Base-by-base conservation (phyloP, 2,329 filamentous ascomycete species). In the Aurifilum marmelostoma region DNA sequence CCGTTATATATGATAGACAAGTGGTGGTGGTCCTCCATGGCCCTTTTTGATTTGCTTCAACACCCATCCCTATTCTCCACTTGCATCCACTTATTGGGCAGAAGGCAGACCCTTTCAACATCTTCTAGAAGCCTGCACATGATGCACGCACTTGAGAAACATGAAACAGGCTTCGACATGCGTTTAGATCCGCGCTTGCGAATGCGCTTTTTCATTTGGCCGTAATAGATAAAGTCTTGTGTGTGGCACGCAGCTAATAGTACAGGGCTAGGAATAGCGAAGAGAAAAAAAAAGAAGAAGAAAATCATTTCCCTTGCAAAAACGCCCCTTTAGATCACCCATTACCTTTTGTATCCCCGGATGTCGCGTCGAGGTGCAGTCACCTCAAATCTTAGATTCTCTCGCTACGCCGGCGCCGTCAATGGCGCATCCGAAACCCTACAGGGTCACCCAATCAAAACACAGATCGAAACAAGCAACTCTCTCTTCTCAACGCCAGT, bases 241-340 rank as follows among this genome's bases (percentile, higher is more conserved):
- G 21, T 47, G 7, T 41, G 37, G 63, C 54, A 29, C 59, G 43
- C 43, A 65, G 56, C 69, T 71, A 71, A 63, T 66, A 66, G 52
- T 70, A 70, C 69, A 70, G 68, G 66, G 60, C 65, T 56, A 41
- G 56, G 16, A 47, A 47, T 47, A 47, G 43, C 34, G 16, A 60
- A 60, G 32, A 58, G 34, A 37, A 21, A 39, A 21, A 39, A 24
- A 61, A 61, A 50, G 32, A 66, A 63, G 68, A 32, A 27, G n/a
- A 67, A 63, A 70, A 60, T 37, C 12, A 56, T 47, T 66, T 58
- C 69, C 56, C 43, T 66, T 24, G 67, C 82, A 84, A 72, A 79
- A 81, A 80, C 75, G 73, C 77, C 76, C 58, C 54, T 24, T 59
- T 65, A 64, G 66, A 69, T 71, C 69, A 60, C 69, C 64, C 12